Percentiles rank a stretch among this genome's conserved stretches.
Evolutionary conservation across 2,329 filamentous ascomycete species (phyloP).

Genomic region (Cladophialophora bantiana): DNA sequence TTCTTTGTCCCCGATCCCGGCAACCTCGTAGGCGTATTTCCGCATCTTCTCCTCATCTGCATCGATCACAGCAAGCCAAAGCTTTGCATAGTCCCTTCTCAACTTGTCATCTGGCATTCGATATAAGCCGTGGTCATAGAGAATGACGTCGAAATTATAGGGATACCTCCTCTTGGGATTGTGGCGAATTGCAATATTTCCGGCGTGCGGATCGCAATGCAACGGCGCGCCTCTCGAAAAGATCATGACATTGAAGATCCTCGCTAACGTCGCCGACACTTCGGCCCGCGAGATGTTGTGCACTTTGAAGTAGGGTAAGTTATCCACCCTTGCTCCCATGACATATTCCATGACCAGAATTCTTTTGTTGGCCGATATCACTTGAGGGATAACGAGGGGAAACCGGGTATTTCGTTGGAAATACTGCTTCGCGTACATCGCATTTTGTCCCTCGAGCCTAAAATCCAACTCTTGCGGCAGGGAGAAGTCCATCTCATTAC

Average conservation of each 20-base stretch:
- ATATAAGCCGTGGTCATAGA: conserved; percentile 97
- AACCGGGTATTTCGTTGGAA: conserved; percentile 75
- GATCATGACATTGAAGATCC: conserved; percentile 99
- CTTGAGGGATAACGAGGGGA: conserved; percentile 87
- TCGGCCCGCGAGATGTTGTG: conserved; percentile 93
- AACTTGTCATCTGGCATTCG: conserved; percentile 83
- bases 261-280: conserved; percentile 86
- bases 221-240: conserved; percentile 87
- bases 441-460: conserved; percentile 82
- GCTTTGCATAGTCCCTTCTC: conserved; percentile 88
- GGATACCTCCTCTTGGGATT: conserved; percentile 67
- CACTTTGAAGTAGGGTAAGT: conserved; percentile 82
- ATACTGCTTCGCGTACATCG: conserved; percentile 77
- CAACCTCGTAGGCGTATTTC: conserved; percentile 85
- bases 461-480: conserved; percentile 94
- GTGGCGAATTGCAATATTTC: conserved; percentile 90
- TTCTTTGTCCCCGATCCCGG: conserved; percentile 84
- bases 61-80: conserved; percentile 96
- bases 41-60: conserved; percentile 86
- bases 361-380: conserved; percentile 85
- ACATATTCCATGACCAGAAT: conserved; percentile 97
- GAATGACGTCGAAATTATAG: conserved; percentile 87
- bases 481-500: conserved; percentile 88
- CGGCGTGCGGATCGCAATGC: conserved; percentile 96
- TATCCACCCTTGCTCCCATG: conserved; percentile 83